Conservation (phyloP, 2,329 filamentous ascomycete genomes). For the Phyllosticta paracitricarpa region DNA sequence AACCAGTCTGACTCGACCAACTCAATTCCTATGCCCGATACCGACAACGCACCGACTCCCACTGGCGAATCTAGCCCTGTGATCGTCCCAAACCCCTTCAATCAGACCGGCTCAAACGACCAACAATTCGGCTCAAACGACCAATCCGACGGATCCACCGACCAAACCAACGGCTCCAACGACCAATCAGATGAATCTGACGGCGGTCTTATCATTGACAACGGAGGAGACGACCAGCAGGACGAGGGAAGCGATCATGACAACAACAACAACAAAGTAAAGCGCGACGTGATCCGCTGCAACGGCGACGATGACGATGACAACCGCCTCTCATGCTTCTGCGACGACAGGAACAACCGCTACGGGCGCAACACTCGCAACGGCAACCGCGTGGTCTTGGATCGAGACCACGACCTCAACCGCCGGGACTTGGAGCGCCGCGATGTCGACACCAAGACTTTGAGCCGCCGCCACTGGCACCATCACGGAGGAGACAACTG, state of each 20-base stretch:
- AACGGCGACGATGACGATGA: background rate
- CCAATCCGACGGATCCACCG: background rate
- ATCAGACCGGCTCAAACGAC: background rate
- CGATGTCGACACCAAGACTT: background rate
- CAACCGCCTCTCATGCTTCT: too few species aligned
- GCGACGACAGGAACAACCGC: background rate
- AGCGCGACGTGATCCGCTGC: background rate
- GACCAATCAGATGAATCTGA: background rate
- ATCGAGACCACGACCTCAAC: background rate
- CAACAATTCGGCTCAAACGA: background rate
- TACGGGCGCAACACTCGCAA: background rate
- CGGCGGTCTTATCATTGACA: background rate
- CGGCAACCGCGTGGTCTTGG: background rate
- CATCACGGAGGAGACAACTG: background rate
- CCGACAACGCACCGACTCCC: background rate
- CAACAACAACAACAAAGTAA: background rate
- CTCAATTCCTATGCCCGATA: background rate
- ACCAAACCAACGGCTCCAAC: background rate
- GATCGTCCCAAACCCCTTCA: background rate
- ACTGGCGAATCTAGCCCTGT: background rate
- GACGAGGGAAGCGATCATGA: background rate
- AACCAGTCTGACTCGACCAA: background rate
- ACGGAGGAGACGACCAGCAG: background rate
- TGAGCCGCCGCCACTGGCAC: background rate
- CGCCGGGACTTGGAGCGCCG: background rate